Conservation (phyloP, 2,329 filamentous ascomycete genomes). For the Dactylellina drechsleri region DNA sequence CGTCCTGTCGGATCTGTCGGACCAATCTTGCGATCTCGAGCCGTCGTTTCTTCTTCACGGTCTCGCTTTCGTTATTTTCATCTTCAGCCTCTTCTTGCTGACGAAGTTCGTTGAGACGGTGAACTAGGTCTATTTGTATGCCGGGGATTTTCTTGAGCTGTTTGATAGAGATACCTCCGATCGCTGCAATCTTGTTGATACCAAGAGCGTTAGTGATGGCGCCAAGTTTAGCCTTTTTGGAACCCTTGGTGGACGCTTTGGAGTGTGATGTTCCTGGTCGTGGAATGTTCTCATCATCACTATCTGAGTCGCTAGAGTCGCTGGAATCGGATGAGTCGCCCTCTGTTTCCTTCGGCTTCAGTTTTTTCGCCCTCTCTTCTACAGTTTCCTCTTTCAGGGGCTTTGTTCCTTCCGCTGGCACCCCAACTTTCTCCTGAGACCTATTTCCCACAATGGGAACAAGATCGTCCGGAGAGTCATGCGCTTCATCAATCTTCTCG, state of each 20-base stretch:
- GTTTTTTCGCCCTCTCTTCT: slow-evolving; percentile 31
- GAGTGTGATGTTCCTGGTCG: slow-evolving; percentile 49
- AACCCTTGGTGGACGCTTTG: slow-evolving; percentile 42
- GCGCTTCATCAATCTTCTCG: slow-evolving; percentile 64
- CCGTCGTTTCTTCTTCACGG: slow-evolving; percentile 36
- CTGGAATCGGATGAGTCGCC: slow-evolving; percentile 21
- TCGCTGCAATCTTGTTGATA: slow-evolving; percentile 47
- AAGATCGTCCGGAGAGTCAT: slow-evolving; percentile 63
- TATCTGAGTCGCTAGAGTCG: slow-evolving; percentile 27
- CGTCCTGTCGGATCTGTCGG: slow-evolving; percentile 62
- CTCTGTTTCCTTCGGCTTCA: slow-evolving; percentile 28
- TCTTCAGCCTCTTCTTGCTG: slow-evolving; percentile 30
- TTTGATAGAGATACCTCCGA: slow-evolving; percentile 38
- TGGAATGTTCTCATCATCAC: slow-evolving; percentile 17
- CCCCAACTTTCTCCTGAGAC: slow-evolving; percentile 64
- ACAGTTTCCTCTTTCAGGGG: slow-evolving; percentile 35
- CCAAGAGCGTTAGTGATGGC: slow-evolving; percentile 49
- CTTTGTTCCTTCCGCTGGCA: slow-evolving; percentile 55
- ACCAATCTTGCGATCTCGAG: slow-evolving; percentile 41
- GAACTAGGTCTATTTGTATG: slow-evolving; percentile 35
- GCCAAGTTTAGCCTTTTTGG: slow-evolving; percentile 41
- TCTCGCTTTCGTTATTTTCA: slow-evolving; percentile 11
- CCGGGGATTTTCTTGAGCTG: slow-evolving; percentile 46
- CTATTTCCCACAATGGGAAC: slow-evolving; percentile 64
- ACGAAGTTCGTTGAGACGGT: slow-evolving; percentile 44